Evolutionary conservation across 352 stramenopile species (phyloP).

Genomic region (Ophiocytium majus): DNA sequence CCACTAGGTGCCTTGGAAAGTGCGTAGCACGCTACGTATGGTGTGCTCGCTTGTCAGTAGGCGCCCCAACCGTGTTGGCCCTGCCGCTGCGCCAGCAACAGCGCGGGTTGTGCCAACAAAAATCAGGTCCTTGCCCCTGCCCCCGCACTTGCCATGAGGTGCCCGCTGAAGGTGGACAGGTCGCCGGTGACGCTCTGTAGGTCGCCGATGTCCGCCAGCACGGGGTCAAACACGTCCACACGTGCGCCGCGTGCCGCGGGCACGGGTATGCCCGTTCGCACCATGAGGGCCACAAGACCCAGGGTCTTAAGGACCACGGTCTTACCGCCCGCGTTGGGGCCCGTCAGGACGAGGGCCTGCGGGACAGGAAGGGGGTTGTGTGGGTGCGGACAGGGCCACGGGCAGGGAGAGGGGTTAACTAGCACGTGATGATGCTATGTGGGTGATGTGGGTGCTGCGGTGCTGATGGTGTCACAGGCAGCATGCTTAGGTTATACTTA

Average conservation of each 20-base stretch:
- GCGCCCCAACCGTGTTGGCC: not conserved
- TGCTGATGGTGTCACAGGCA: no score
- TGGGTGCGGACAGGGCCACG: no score
- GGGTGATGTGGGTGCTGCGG: no score
- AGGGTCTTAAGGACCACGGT: constrained; percentile 74
- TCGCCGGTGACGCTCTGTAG: constrained; percentile 68
- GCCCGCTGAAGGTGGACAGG: constrained; percentile 73
- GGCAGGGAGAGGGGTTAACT: no score
- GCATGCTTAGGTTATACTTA: no score
- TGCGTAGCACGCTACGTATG: no score
- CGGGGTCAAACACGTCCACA: constrained; percentile 68
- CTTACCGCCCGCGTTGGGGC: constrained; percentile 71
- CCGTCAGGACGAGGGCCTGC: constrained; percentile 66
- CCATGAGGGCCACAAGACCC: constrained; percentile 65
- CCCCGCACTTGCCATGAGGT: constrained; percentile 59
- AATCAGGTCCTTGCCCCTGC: no score
- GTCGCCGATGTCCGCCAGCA: constrained; percentile 73
- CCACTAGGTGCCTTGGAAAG: no score
- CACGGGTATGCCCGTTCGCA: constrained; percentile 67
- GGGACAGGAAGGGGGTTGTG: no score
- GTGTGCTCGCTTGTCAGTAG: no score
- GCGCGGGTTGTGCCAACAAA: no score
- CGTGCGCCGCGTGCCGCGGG: constrained; percentile 50
- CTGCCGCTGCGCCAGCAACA: not conserved
- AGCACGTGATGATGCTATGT: no score